Percentiles rank a stretch among this genome's conserved stretches.
Conservation (phyloP, 192 early-diverging fungal species). For the Entomortierella chlamydospora region DNA sequence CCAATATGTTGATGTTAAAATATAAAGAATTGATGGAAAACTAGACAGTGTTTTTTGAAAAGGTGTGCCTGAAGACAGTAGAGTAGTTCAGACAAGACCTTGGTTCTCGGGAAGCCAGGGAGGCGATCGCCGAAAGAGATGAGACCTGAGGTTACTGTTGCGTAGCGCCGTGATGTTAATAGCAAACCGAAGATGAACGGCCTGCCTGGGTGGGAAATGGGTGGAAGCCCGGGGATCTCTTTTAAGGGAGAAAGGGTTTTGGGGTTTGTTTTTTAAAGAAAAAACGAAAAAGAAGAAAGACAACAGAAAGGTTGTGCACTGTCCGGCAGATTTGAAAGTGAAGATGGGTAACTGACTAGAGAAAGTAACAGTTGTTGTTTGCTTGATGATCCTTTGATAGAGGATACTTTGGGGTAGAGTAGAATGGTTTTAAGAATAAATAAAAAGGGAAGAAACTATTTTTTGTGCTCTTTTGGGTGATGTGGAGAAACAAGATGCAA, state of each 20-base stretch:
- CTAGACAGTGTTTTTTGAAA: conserved; percentile 23
- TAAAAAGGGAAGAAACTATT: not conserved
- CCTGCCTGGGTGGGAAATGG: conserved; percentile 52
- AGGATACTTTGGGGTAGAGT: conserved; percentile 8
- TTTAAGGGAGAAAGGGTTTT: conserved; percentile 39
- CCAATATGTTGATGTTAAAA: conserved; percentile 26
- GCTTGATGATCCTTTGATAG: conserved; percentile 29
- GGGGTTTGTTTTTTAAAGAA: conserved; percentile 42
- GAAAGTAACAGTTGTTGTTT: conserved; percentile 27
- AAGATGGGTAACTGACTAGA: conserved; percentile 36
- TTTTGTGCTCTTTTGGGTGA: not conserved
- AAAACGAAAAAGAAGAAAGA: conserved; percentile 31
- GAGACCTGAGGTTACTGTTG: conserved; percentile 52
- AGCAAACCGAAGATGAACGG: conserved; percentile 55
- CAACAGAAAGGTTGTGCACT: conserved; percentile 50
- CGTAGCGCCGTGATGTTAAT: conserved; percentile 60
- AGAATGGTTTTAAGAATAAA: not conserved
- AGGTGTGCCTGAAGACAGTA: conserved; percentile 54
- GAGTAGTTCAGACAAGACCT: conserved; percentile 58
- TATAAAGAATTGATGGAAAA: conserved; percentile 11
- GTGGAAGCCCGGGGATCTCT: conserved; percentile 49
- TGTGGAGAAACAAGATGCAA: not conserved
- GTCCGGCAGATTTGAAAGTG: conserved; percentile 40
- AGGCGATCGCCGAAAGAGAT: conserved; percentile 59
- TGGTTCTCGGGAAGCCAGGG: conserved; percentile 56